Conservation (phyloP, 805 yeast genomes). For the Vanderwaltozyma polyspora region DNA sequence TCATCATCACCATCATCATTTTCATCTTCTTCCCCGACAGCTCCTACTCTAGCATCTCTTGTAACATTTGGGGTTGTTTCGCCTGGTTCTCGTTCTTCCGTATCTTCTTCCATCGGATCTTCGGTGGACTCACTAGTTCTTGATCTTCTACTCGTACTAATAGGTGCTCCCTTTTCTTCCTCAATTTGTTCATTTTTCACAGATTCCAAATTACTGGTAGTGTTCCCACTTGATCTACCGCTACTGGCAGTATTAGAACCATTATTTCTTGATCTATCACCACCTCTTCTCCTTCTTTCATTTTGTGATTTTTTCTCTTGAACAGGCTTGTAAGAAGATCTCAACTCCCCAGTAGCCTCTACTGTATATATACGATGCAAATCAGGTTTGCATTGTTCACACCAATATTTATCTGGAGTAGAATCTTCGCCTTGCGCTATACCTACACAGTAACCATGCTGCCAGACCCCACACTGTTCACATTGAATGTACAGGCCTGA, state of each 20-base stretch:
- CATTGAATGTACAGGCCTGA: conserved; percentile 70
- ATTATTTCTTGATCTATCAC: conserved; percentile 3
- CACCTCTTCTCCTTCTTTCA: conserved; percentile 18
- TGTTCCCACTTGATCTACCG: not conserved
- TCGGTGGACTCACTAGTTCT: too few relatives aligned
- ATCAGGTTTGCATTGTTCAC: conserved; percentile 84
- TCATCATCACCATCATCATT: conserved; percentile 4
- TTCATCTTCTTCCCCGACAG: not conserved
- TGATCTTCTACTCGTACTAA: not conserved
- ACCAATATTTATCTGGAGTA: conserved; percentile 81
- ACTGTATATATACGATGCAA: conserved; percentile 38
- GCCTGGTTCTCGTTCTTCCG: not conserved
- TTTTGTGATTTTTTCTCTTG: conserved; percentile 26
- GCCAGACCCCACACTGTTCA: conserved; percentile 93
- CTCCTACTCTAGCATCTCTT: not conserved
- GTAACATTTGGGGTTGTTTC: not conserved
- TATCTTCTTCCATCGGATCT: not conserved
- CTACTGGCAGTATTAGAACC: not conserved
- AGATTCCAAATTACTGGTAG: not conserved
- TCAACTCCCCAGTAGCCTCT: conserved; percentile 13
- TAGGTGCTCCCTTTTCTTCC: not conserved
- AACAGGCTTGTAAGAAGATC: conserved; percentile 31
- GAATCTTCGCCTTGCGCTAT: conserved; percentile 52
- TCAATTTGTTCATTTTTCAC: too few relatives aligned
- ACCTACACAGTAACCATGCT: conserved; percentile 94